Evolutionary conservation across 768 basidiomycete genomes (phyloP).

Genomic region (Suillus weaverae): DNA sequence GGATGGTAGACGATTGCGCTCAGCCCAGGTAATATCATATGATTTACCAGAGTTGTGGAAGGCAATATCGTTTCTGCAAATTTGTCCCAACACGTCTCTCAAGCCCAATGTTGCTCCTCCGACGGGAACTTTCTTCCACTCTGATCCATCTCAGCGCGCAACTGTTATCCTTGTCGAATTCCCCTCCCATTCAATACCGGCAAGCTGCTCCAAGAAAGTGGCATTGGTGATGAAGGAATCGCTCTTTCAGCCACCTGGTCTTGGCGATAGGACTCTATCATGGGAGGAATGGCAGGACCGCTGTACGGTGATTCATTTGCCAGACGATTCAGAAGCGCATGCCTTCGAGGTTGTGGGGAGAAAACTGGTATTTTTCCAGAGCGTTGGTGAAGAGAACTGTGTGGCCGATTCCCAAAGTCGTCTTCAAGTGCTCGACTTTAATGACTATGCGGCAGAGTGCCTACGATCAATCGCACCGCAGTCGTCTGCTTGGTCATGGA

Average conservation of each 20-base stretch:
- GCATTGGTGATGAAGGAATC: conserved; percentile 54
- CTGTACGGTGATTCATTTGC: conserved; percentile 34
- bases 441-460: conserved; percentile 25
- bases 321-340: conserved; percentile 26
- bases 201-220: conserved; percentile 41
- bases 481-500: conserved; percentile 33
- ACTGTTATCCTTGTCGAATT: conserved; percentile 45
- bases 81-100: conserved; percentile 49
- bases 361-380: conserved; percentile 34
- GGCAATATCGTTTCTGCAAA: conserved; percentile 42
- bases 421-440: conserved; percentile 32
- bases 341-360: conserved; percentile 30
- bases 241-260: conserved; percentile 45
- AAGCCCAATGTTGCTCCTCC: conserved; percentile 36
- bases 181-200: conserved; percentile 37
- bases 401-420: conserved; percentile 21
- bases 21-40: conserved; percentile 33
- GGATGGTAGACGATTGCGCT: conserved; percentile 10
- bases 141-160: conserved; percentile 52
- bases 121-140: conserved; percentile 53
- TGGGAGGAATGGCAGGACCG: conserved; percentile 57
- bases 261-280: conserved; percentile 46
- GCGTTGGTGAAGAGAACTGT: conserved; percentile 17
- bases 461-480: conserved; percentile 27
- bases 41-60: conserved; percentile 58